Conservation (phyloP, 139 green algal genomes). For the Asterochloris erici region DNA sequence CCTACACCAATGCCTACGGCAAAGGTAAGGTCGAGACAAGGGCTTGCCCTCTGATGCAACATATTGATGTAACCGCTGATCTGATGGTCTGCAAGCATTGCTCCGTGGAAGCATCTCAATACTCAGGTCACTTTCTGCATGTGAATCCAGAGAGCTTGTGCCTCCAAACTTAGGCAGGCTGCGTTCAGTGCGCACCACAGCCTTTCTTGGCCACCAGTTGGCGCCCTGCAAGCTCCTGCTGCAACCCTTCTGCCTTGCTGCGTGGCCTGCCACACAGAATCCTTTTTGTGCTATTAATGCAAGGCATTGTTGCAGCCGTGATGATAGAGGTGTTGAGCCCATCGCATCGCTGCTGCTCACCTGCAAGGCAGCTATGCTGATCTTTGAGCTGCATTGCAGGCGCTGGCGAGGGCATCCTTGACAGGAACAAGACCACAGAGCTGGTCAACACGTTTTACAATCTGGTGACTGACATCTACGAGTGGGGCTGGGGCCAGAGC, state of each 20-base stretch:
- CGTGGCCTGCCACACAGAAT: no score
- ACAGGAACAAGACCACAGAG: slow-evolving; percentile 46
- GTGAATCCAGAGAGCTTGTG: no score
- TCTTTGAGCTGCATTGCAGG: background rate
- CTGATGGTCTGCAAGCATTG: no score
- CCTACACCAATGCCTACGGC: slow-evolving; percentile 57
- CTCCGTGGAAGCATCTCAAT: no score
- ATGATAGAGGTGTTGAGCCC: background rate
- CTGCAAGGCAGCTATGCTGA: background rate
- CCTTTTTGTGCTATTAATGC: slow-evolving; percentile 5
- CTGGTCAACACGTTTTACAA: slow-evolving; percentile 45
- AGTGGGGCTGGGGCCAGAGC: slow-evolving; percentile 95
- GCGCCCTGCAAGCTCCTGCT: no score
- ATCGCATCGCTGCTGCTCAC: background rate
- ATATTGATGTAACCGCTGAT: no score
- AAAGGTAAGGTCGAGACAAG: slow-evolving; percentile 3
- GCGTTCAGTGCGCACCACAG: no score
- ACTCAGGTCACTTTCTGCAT: no score
- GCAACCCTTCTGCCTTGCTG: no score
- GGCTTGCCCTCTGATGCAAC: no score
- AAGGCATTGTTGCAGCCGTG: background rate
- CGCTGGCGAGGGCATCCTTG: slow-evolving; percentile 23
- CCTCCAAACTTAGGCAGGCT: no score
- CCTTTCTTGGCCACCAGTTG: no score
- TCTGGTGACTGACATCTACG: slow-evolving; percentile 88